Evolutionary conservation across 768 basidiomycete genomes (phyloP), one percentile per base, ranked within the genome.

Genomic region (Russula compacta): DNA sequence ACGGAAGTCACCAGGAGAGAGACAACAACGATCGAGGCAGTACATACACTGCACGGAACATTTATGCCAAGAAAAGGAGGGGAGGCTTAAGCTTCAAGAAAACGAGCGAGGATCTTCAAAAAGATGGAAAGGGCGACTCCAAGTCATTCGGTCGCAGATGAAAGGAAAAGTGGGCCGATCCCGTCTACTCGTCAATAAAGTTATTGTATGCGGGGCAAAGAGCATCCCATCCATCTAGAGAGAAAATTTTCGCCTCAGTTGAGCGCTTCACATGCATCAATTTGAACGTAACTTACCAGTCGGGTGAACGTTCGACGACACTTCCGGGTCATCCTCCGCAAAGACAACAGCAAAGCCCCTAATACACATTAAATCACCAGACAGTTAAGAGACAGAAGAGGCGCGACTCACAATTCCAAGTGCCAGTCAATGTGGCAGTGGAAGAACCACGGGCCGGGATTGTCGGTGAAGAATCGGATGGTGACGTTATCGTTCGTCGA

Each of bases 391-490:
- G 24, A 29, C 24, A 29, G n/a, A n/a, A 29, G 24, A 29, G 24
- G 24, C 44, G 6, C 44, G 10, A 10, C 10, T 46, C 6, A 3
- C 44, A 12, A 5, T 12, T 46, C 44, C n/a, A 71, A 58, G 58
- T 70, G 67, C 67, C 68, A 69, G 24, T 60, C 68, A 53, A 72
- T 69, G 53, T 72, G 68, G 54, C 71, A 72, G 59, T 69, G 71
- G 15, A 72, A 48, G 53, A 68, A 65, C 66, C 63, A 67, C 21
- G 64, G 60, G 12, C 70, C 71, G 12, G 71, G 62, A 32, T 70
- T 70, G 59, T 72, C 70, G 2, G 69, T 72, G 4, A 59, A 46
- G 51, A 72, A 71, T 19, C 72, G 64, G 53, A 73, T 64, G 12
- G 61, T 53, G 11, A 68, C 60, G 12, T 61, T 58, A 29, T 64